Percentiles rank a stretch among this genome's conserved stretches.
Conservation (phyloP, 2,329 filamentous ascomycete genomes). For the Beauveria rudraprayagi region DNA sequence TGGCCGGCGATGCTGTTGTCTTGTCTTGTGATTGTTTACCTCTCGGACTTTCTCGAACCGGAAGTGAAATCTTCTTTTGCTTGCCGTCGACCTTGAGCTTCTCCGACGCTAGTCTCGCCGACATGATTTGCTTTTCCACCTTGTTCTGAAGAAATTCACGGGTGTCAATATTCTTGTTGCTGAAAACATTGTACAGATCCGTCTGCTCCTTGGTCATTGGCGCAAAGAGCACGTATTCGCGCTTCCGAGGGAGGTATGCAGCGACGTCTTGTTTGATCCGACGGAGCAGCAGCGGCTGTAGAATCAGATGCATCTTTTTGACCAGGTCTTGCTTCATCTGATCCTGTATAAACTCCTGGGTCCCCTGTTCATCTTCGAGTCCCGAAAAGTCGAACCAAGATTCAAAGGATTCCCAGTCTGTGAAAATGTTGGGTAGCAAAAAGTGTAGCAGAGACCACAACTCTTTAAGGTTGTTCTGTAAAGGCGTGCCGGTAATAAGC, state of each 20-base stretch:
- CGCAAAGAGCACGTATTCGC: conserved; percentile 92
- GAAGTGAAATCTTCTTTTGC: conserved; percentile 21
- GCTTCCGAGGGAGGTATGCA: conserved; percentile 83
- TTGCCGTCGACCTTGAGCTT: conserved; percentile 11
- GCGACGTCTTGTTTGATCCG: conserved; percentile 92
- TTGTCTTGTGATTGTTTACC: conserved; percentile 21
- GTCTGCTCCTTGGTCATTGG: conserved; percentile 87
- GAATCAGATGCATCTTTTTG: conserved; percentile 80
- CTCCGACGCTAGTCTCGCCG: conserved; percentile 12
- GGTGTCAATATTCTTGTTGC: conserved; percentile 48
- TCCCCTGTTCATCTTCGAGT: conserved; percentile 71
- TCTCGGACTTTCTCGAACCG: conserved; percentile 29
- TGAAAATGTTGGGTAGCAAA: conserved; percentile 84
- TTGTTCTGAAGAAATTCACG: conserved; percentile 78
- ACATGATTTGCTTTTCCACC: conserved; percentile 54
- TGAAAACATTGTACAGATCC: conserved; percentile 69
- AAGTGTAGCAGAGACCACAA: conserved; percentile 95
- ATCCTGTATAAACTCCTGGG: conserved; percentile 72
- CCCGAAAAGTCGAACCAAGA: conserved; percentile 97
- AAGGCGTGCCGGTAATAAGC: conserved; percentile 85
- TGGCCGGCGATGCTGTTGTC: conserved; percentile 19
- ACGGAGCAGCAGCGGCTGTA: conserved; percentile 84
- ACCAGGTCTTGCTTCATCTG: conserved; percentile 47
- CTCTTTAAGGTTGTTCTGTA: conserved; percentile 93
- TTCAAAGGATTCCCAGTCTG: conserved; percentile 86